Evolutionary conservation across 1,139 yeast genomes (phyloP).

Genomic region (Kodamaea plutei): DNA sequence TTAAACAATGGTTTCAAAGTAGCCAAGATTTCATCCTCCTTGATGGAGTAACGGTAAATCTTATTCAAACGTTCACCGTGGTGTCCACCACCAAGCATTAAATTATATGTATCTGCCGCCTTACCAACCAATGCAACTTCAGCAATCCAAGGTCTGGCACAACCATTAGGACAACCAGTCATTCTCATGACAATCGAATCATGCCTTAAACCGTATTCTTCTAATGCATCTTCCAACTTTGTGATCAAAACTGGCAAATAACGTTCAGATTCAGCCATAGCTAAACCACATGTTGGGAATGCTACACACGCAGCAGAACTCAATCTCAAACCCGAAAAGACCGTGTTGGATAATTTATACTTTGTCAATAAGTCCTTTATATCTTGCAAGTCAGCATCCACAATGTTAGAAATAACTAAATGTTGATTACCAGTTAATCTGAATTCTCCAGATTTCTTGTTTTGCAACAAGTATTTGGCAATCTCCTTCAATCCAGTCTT

Average conservation of each 20-base stretch:
- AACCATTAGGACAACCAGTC: constrained; percentile 99
- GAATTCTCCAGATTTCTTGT: constrained; percentile 66
- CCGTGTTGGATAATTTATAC: constrained; percentile 80
- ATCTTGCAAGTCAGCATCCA: constrained; percentile 59
- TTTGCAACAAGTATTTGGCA: constrained; percentile 57
- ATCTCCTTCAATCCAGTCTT: constrained; percentile 80
- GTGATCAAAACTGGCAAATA: constrained; percentile 80
- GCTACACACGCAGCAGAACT: constrained; percentile 98
- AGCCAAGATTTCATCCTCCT: constrained; percentile 81
- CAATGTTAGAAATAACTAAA: constrained; percentile 68
- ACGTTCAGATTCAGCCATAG: constrained; percentile 98
- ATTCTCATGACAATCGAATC: constrained; percentile 95
- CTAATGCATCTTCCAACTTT: constrained; percentile 79
- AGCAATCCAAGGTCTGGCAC: constrained; percentile 98
- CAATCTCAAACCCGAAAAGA: constrained; percentile 78
- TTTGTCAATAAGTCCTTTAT: constrained; percentile 63
- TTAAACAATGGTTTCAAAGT: constrained; percentile 82
- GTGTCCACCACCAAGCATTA: constrained; percentile 95
- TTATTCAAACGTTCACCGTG: constrained; percentile 92
- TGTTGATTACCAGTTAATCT: constrained; percentile 97
- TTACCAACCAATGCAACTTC: constrained; percentile 96
- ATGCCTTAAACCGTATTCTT: constrained; percentile 89
- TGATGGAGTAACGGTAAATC: constrained; percentile 80
- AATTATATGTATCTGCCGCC: constrained; percentile 88
- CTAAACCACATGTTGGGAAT: constrained; percentile 97